Conservation (phyloP, 768 basidiomycete genomes). For the Polyporus arcularius region DNA sequence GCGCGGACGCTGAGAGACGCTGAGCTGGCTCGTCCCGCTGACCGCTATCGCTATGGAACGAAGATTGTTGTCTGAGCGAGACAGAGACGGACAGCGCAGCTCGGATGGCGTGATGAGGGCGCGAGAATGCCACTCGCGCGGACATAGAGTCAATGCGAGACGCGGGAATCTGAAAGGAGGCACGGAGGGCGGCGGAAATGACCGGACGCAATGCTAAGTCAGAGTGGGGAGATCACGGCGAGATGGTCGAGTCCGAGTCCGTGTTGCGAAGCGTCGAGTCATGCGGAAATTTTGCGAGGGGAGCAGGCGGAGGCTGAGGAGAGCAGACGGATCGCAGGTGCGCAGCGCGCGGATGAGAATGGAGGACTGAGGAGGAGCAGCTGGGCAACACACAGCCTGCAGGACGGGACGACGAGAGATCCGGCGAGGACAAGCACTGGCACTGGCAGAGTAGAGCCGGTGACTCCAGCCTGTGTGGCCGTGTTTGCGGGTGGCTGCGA, state of each 20-base stretch:
- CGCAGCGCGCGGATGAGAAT: neutral
- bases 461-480: conserved; percentile 18
- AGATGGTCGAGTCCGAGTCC: neutral
- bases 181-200: neutral
- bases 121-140: neutral
- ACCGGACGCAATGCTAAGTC: neutral
- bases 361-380: neutral
- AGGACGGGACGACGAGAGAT: neutral
- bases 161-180: conserved; percentile 3
- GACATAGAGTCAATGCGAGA: neutral
- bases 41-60: neutral
- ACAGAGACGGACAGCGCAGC: neutral
- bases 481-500: conserved; percentile 19
- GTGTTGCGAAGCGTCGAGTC: conserved; percentile 8
- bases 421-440: neutral
- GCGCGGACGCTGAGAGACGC: neutral
- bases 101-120: conserved; percentile 3
- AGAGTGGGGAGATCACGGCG: neutral
- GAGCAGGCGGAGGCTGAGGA: neutral
- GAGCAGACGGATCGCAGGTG: too few relatives aligned
- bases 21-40: neutral
- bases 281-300: conserved; percentile 10
- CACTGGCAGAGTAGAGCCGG: conserved; percentile 1
- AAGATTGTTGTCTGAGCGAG: neutral
- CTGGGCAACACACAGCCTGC: too few relatives aligned